A percentile compares a stretch with the other conserved stretches of the same genome.
phyloP scores from a whole-genome alignment of 495 filamentous ascomycete species.

The Xylaria bambusicola region DNA sequence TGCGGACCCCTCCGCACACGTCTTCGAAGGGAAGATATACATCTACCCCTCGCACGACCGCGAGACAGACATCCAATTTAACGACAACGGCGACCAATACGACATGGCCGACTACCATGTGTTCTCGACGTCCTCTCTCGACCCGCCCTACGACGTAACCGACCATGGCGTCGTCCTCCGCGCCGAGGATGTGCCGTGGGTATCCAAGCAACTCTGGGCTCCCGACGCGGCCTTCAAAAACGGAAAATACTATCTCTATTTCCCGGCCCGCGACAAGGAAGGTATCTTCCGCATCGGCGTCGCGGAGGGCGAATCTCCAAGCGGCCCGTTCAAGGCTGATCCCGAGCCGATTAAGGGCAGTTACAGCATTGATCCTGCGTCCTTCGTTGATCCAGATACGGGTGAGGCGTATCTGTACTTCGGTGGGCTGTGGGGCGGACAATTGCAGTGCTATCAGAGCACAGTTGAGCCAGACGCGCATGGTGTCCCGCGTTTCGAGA shows the following conservation, averaged over 20 bases:
- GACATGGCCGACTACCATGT: conserved; percentile 76
- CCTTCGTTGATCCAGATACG: conserved; percentile 63
- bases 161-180: conserved; percentile 63
- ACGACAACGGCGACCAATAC: conserved; percentile 83
- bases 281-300: conserved; percentile 67
- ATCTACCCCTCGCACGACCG: conserved; percentile 69
- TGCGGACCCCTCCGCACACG: conserved; percentile 67
- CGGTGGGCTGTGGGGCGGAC: conserved; percentile 72
- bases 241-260: conserved; percentile 67
- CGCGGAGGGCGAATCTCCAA: conserved; percentile 53
- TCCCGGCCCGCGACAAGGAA: conserved; percentile 61
- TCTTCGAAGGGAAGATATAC: conserved; percentile 63
- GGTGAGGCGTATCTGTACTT: conserved; percentile 62
- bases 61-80: conserved; percentile 61
- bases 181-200: conserved; percentile 61
- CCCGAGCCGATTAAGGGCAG: conserved; percentile 61
- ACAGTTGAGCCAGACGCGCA: conserved; percentile 49
- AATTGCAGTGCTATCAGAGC: conserved; percentile 57
- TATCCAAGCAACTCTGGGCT: conserved; percentile 64
- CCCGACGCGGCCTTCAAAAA: conserved; percentile 61
- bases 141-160: conserved; percentile 45
- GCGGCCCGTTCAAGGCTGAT: conserved; percentile 59
- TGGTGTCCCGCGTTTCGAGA: conserved; percentile 50
- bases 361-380: conserved; percentile 66
- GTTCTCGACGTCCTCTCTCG: conserved; percentile 53